phyloP scores from a whole-genome alignment of 2,329 filamentous ascomycete genomes.

The Epichloe glyceriae region DNA sequence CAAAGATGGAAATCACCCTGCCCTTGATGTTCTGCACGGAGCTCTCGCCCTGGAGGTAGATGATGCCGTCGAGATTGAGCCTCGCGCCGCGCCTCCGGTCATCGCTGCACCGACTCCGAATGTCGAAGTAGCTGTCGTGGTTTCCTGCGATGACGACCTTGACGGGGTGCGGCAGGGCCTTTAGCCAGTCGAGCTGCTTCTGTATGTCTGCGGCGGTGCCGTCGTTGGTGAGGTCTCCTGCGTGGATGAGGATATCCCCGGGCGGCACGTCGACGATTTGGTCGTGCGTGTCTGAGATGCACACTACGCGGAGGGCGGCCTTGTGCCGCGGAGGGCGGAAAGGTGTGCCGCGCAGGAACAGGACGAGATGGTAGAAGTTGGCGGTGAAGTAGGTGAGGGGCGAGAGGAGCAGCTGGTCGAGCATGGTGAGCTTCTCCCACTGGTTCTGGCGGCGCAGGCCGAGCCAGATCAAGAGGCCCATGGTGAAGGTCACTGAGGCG shows the following conservation, averaged over 20 bases:
- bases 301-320: conserved; percentile 61
- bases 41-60: conserved; percentile 62
- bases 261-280: conserved; percentile 47
- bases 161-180: conserved; percentile 56
- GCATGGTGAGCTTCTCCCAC: conserved; percentile 38
- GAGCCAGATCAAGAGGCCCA: conserved; percentile 32
- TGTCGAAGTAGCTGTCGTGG: conserved; percentile 78
- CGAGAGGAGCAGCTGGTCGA: conserved; percentile 53
- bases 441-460: conserved; percentile 33
- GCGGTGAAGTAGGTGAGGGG: conserved; percentile 53
- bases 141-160: conserved; percentile 81
- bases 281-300: conserved; percentile 81
- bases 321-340: conserved; percentile 42
- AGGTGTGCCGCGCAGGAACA: conserved; percentile 54
- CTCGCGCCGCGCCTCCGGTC: conserved; percentile 38
- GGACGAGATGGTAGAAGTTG: conserved; percentile 49
- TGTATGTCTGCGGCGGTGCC: conserved; percentile 67
- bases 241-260: conserved; percentile 80
- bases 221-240: conserved; percentile 67
- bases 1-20: conserved; percentile 52
- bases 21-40: conserved; percentile 50
- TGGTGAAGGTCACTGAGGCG: conserved; percentile 10
- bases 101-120: conserved; percentile 41
- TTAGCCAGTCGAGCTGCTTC: conserved; percentile 73
- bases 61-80: conserved; percentile 54